Base-by-base conservation (phyloP, 2,329 filamentous ascomycete species). In the Paecilomyces dactylethromorphus region DNA sequence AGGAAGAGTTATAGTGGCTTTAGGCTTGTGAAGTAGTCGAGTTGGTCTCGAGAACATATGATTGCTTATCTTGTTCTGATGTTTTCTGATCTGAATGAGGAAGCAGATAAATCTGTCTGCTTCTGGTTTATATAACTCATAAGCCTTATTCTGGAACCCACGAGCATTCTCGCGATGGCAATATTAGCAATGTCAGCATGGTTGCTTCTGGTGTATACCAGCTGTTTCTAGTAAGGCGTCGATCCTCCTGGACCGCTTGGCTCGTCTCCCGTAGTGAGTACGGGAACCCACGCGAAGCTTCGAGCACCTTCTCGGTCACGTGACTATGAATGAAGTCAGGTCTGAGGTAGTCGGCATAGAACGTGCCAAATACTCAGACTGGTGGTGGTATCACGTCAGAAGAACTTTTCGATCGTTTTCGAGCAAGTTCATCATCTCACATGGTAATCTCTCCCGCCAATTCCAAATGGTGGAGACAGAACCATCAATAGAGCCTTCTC, bases 11-110 rank as follows among this genome's bases (percentile, higher is more conserved):
- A 54, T 53, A 58, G 60, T 52, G 55, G 56, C 53, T 58, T 63
- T 62, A 58, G 61, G 58, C 60, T 55, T 57, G 15, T 32, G 54
- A 18, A 54, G 22, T 21, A 52, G 50, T 52, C 50, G 21, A 29
- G 21, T 13, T 52, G 26, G 26, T 52, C 50, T 52, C 21, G 60
- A 64, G 4, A 35, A 60, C 54, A 56, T 56, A 58, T 56, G 60
- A 58, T 22, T 59, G n/a, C 50, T 50, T 49, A 32, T 67, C 65
- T 62, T 66, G 63, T 65, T 61, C 59, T 55, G 32, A 55, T 35
- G 32, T 35, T 35, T 45, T 33, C 32, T 55, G 60, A 26, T 59
- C n/a, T 58, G 52, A 61, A 59, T 58, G 57, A 56, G 59, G 54
- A n/a, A 63, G 57, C 51, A 65, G 61, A 61, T 8, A 15, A 3